These are phyloP conservation scores for Coffea eugenioides DNA, from an alignment of 257 asterid species.

Conservation along the genomic window DNA sequence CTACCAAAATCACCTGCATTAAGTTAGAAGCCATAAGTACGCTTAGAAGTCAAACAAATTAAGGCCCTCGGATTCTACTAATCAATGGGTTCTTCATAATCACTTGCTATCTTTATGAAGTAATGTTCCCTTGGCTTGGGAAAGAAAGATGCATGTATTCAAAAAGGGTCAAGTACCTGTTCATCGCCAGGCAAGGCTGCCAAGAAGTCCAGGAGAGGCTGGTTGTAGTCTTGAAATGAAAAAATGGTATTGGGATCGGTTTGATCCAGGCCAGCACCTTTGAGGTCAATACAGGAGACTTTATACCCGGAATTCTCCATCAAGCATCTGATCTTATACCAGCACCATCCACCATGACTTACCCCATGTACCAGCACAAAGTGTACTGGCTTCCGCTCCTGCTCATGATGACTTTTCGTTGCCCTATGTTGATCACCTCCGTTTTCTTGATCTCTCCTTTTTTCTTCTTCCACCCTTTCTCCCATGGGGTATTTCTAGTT, in stretches of 20 bases:
- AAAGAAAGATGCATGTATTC: too few species aligned
- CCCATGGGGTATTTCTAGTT: not conserved
- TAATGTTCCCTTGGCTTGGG: too few species aligned
- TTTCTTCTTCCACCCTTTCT: not conserved
- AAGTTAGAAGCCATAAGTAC: too few species aligned
- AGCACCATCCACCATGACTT: constrained; percentile 79
- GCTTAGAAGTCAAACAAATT: not conserved
- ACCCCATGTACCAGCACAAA: constrained; percentile 81
- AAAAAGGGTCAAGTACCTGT: constrained; percentile 34
- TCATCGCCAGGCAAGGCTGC: constrained; percentile 39
- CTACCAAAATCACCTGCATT: constrained; percentile 79
- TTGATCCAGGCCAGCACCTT: constrained; percentile 62
- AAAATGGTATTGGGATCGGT: constrained; percentile 61
- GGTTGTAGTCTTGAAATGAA: constrained; percentile 58
- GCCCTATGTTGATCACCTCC: not conserved
- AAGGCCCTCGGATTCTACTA: not conserved
- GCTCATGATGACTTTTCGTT: not conserved
- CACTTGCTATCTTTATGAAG: not conserved
- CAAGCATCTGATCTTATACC: constrained; percentile 69
- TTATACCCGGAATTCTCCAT: constrained; percentile 68
- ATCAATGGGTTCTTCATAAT: too few species aligned
- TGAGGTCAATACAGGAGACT: constrained; percentile 81
- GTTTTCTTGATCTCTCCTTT: not conserved
- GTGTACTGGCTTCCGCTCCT: constrained; percentile 31
- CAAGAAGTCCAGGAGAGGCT: constrained; percentile 67